phyloP scores from a whole-genome alignment of 2,329 filamentous ascomycete species.

The Trichoderma oligosporum region DNA sequence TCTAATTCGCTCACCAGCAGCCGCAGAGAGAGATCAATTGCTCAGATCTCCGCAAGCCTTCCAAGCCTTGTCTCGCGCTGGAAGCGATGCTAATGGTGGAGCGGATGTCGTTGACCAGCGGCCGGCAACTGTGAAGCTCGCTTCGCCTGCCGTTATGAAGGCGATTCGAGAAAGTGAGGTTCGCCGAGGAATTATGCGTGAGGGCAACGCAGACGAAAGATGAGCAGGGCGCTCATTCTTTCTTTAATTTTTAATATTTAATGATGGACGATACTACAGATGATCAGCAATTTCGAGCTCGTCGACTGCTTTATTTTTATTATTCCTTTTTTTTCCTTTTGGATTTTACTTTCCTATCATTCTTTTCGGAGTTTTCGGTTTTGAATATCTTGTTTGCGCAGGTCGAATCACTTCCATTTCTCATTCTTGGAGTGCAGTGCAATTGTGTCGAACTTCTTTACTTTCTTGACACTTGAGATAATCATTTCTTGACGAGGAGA shows the following conservation, averaged over 20 bases:
- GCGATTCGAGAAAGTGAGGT: slow-evolving; percentile 8
- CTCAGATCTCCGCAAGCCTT: slow-evolving; percentile 15
- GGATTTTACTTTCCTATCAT: not conserved
- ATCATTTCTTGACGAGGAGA: too few species aligned
- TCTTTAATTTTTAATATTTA: slow-evolving; percentile 8
- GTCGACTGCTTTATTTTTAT: slow-evolving; percentile 4
- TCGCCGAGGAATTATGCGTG: not conserved
- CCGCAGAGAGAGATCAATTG: slow-evolving; percentile 13
- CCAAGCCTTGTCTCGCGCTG: slow-evolving; percentile 1
- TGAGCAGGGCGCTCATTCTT: slow-evolving; percentile 5
- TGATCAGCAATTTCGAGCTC: slow-evolving; percentile 15
- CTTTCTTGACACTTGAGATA: slow-evolving; percentile 2
- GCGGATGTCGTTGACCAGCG: slow-evolving; percentile 1
- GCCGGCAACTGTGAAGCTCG: slow-evolving; percentile 3
- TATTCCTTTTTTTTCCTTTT: not conserved
- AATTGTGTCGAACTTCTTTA: slow-evolving; percentile 3
- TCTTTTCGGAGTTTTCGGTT: not conserved
- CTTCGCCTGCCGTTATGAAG: slow-evolving; percentile 18
- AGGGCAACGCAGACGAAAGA: slow-evolving; percentile 16
- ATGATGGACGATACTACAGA: slow-evolving; percentile 6
- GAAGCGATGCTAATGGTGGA: not conserved
- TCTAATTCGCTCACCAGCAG: slow-evolving; percentile 14
- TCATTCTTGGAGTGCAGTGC: slow-evolving; percentile 3
- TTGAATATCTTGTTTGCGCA: slow-evolving; percentile 11
- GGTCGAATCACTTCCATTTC: slow-evolving; percentile 9